Conservation (phyloP, 2,329 filamentous ascomycete genomes). For the Leptodontidium sp. region DNA sequence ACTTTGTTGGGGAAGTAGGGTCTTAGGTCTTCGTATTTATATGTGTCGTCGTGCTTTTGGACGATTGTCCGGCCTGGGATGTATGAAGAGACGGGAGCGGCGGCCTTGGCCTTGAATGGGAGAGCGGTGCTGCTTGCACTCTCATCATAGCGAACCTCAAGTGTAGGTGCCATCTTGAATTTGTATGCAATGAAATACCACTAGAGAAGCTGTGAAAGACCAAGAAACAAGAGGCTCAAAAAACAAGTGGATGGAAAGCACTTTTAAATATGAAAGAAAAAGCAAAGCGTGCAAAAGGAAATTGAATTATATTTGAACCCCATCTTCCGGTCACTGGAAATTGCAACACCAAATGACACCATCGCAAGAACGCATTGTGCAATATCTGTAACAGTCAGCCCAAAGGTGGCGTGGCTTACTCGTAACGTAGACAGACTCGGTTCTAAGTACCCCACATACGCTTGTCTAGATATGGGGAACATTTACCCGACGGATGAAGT, state of each 20-base stretch:
- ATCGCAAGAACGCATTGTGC: constrained; percentile 23
- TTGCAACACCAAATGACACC: constrained; percentile 22
- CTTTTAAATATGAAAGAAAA: not conserved
- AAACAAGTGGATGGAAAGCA: not conserved
- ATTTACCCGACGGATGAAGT: not conserved
- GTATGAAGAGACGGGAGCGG: constrained; percentile 29
- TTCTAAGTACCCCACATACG: constrained; percentile 17
- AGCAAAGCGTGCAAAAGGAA: not conserved
- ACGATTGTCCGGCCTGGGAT: constrained; percentile 56
- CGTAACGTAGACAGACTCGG: not conserved
- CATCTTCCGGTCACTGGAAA: not conserved
- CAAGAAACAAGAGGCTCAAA: not conserved
- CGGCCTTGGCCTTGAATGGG: constrained; percentile 22
- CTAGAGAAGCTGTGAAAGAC: not conserved
- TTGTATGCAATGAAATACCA: not conserved
- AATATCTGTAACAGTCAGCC: constrained; percentile 19
- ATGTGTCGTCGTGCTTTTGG: constrained; percentile 56
- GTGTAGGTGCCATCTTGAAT: constrained; percentile 34
- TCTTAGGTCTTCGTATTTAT: constrained; percentile 60
- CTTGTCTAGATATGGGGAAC: constrained; percentile 17
- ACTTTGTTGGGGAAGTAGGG: constrained; percentile 61
- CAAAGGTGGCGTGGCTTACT: constrained; percentile 8
- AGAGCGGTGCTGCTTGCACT: constrained; percentile 5
- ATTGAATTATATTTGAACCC: constrained; percentile 11
- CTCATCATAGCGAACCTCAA: constrained; percentile 31